Percentiles rank a stretch among this genome's conserved stretches.
Evolutionary conservation across 257 asterid species (phyloP).

Genomic region (Verbena officinalis): DNA sequence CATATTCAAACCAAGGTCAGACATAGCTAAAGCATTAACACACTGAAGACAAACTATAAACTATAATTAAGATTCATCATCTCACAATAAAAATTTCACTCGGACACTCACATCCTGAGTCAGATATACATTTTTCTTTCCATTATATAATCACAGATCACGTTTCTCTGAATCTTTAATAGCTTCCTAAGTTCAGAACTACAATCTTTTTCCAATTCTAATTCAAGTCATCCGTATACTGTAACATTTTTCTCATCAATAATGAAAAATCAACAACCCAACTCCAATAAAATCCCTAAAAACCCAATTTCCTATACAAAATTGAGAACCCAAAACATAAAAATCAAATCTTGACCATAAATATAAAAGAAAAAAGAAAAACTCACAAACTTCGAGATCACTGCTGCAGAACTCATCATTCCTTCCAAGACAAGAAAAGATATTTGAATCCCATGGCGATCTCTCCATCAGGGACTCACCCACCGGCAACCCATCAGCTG

Average conservation of each 20-base stretch:
- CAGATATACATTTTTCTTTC: background rate
- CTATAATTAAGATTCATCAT: too few relatives aligned
- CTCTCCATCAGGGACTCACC: conserved; percentile 49
- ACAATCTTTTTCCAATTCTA: background rate
- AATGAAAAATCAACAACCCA: background rate
- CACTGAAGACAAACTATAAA: background rate
- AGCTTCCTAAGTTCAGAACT: conserved; percentile 11
- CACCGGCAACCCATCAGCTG: conserved; percentile 78
- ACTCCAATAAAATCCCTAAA: conserved; percentile 5
- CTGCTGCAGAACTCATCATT: conserved; percentile 67
- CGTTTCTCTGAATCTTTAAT: background rate
- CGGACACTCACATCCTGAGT: background rate
- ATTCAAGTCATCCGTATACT: background rate
- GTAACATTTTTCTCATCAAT: background rate
- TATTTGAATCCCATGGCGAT: conserved; percentile 54
- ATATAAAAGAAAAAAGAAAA: background rate
- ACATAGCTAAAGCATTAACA: background rate
- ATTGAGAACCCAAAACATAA: conserved; percentile 15
- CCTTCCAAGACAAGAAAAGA: conserved; percentile 60
- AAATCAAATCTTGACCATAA: conserved; percentile 24
- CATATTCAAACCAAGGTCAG: conserved; percentile 2
- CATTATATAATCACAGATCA: conserved; percentile 12
- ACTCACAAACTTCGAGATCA: conserved; percentile 82
- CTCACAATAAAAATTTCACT: background rate
- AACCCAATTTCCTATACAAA: conserved; percentile 12